Base-by-base conservation (phyloP, 177 flowering plant species). In the Telopea speciosissima region DNA sequence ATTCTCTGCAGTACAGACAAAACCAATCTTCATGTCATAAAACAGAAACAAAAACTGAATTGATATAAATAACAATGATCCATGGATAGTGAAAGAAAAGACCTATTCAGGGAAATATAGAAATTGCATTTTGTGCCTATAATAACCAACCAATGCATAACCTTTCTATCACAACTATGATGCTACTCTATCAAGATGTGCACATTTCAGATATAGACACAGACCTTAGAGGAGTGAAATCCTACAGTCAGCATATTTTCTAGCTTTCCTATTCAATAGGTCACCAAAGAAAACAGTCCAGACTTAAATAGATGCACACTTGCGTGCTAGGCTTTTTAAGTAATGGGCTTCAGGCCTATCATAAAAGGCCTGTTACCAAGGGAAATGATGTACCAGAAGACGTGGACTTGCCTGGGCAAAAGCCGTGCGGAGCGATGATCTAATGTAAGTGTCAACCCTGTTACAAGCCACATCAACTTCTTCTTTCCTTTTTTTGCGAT, bases 371-470 rank as follows among this genome's bases (percentile, higher is more conserved):
- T 25, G 17, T 23, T 60, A 12, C 7, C 21, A 19, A 44, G 58
- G 31, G 12, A 5, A 11, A 22, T 21, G 25, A 23, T 44, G 26
- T 58, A 67, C 3, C 31, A 66, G 52, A 60, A 33, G 22, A 63
- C n/a, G 31, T 54, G 54, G 54, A 82, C 93, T 82, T 84, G 86
- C 97, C 97, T 90, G 92, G 69, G 93, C 79, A 81, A 88, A 92
- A 66, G 93, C 97, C 45, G 77, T 67, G 21, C 86, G 87, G 6
- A 92, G 31, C 1, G 97, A 94, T 24, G 97, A 89, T 79, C 98
- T 82, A 62, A 92, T 86, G 74, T 91, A 91, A 21, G 81, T 74
- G 45, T 93, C 98, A 77, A 89, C 84, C 73, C 85, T 86, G 28
- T 77, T 77, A 62, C 72, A 70, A 73, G 86, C 83, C 64, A 86